Percentiles rank a stretch among this genome's conserved stretches.
Conservation (phyloP, 2,329 filamentous ascomycete genomes). For the Aspergillus sp. region DNA sequence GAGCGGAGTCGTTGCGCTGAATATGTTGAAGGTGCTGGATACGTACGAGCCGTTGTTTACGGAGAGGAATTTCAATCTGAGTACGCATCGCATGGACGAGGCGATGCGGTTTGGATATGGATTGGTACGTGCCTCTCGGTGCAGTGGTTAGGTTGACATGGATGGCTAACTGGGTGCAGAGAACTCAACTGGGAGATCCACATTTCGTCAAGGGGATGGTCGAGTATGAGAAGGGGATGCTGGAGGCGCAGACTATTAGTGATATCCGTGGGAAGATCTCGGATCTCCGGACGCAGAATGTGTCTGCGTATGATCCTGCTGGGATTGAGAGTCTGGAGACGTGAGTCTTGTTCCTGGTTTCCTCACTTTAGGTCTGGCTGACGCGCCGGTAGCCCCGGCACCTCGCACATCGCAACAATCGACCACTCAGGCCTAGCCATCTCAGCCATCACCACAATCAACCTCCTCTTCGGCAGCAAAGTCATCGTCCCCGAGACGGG, state of each 20-base stretch:
- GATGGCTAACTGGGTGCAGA: slow-evolving; percentile 45
- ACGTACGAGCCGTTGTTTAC: slow-evolving; percentile 70
- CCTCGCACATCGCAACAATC: slow-evolving; percentile 63
- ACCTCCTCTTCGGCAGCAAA: slow-evolving; percentile 80
- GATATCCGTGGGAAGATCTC: slow-evolving; percentile 69
- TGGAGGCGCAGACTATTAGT: slow-evolving; percentile 63
- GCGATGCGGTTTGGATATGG: slow-evolving; percentile 90
- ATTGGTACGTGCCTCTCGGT: slow-evolving; percentile 36
- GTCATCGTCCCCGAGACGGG: slow-evolving; percentile 82
- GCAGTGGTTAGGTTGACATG: neutral
- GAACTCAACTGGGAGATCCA: slow-evolving; percentile 82
- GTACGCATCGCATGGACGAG: slow-evolving; percentile 82
- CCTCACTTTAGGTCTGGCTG: neutral
- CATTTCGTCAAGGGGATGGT: slow-evolving; percentile 68
- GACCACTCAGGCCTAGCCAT: slow-evolving; percentile 77
- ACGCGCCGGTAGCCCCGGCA: slow-evolving; percentile 48
- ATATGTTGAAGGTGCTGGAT: slow-evolving; percentile 80
- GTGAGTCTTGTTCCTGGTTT: slow-evolving; percentile 28
- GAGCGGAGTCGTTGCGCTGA: slow-evolving; percentile 75
- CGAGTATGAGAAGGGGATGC: slow-evolving; percentile 68
- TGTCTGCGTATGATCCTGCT: slow-evolving; percentile 73
- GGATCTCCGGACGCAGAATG: slow-evolving; percentile 71
- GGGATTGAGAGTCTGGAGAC: slow-evolving; percentile 69
- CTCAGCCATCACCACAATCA: slow-evolving; percentile 84
- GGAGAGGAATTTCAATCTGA: slow-evolving; percentile 64